phyloP scores from a whole-genome alignment of 2,329 filamentous ascomycete species.

The Myriosclerotinia scirpicola region DNA sequence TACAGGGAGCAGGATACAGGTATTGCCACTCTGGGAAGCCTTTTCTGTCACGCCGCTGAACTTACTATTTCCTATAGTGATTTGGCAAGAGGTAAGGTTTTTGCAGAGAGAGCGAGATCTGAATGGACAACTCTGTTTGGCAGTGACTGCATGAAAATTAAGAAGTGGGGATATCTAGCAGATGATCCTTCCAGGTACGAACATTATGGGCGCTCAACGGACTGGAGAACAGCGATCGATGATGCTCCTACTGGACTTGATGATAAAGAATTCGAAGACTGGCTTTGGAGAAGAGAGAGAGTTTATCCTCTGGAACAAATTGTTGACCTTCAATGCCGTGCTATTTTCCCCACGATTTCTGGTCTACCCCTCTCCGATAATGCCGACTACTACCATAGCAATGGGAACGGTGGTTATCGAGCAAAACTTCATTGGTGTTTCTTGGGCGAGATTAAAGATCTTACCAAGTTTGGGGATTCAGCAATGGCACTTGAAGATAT shows the following conservation, averaged over 20 bases:
- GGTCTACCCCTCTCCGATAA: conserved; percentile 27
- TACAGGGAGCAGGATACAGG: conserved; percentile 35
- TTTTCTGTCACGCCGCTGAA: conserved; percentile 37
- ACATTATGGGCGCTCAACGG: conserved; percentile 25
- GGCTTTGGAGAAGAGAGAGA: conserved; percentile 33
- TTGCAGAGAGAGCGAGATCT: conserved; percentile 32
- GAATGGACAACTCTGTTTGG: conserved; percentile 25
- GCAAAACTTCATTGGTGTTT: conserved; percentile 32
- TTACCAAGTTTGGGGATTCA: conserved; percentile 30
- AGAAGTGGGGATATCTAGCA: conserved; percentile 25
- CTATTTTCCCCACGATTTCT: conserved; percentile 33
- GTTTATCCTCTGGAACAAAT: conserved; percentile 23
- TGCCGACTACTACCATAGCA: conserved; percentile 29
- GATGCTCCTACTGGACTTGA: conserved; percentile 26
- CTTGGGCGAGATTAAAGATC: conserved; percentile 31
- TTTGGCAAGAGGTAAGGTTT: conserved; percentile 39
- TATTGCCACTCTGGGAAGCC: conserved; percentile 32
- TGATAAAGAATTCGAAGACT: conserved; percentile 29
- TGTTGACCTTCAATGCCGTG: conserved; percentile 25
- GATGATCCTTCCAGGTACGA: conserved; percentile 30
- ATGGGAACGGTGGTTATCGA: conserved; percentile 18
- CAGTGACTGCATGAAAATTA: conserved; percentile 25
- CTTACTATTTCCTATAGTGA: conserved; percentile 40
- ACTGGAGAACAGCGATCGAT: conserved; percentile 30
- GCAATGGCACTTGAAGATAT: conserved; percentile 37